A percentile compares a stretch with the other conserved stretches of the same genome.
phyloP scores from a whole-genome alignment of 192 early-diverging fungal genomes.

The Chytriomyces sp. region DNA sequence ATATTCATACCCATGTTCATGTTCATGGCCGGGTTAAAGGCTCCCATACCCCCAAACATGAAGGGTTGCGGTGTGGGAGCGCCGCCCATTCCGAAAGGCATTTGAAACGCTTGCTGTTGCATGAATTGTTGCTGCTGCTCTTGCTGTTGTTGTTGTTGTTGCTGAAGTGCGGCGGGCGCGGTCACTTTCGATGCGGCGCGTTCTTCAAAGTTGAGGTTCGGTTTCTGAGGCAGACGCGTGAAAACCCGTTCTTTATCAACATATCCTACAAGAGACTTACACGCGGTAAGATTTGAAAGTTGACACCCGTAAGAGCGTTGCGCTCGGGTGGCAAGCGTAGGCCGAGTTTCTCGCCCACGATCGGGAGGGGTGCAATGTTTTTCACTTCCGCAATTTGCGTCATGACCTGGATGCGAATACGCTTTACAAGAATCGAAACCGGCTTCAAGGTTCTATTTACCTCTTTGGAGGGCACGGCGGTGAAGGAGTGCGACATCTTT shows the following conservation, averaged over 20 bases:
- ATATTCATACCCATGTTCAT: constrained; percentile 26
- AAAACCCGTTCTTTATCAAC: background rate
- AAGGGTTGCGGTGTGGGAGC: constrained; percentile 5
- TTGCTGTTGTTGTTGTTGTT: constrained; percentile 7
- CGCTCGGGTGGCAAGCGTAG: constrained; percentile 59
- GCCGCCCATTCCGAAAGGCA: background rate
- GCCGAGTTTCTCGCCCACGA: constrained; percentile 56
- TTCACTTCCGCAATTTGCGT: constrained; percentile 47
- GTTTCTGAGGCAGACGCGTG: background rate
- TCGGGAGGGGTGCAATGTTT: constrained; percentile 54
- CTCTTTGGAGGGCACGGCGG: constrained; percentile 85
- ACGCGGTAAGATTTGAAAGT: constrained; percentile 50
- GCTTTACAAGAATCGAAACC: background rate
- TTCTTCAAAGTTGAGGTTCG: constrained; percentile 8
- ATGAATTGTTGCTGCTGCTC: constrained; percentile 5
- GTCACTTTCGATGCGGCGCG: background rate
- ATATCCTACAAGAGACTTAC: background rate
- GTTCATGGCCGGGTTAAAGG: background rate
- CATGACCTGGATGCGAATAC: constrained; percentile 24
- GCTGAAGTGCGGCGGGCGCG: background rate
- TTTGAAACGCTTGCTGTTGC: background rate
- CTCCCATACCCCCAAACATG: constrained; percentile 16
- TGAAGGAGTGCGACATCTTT: constrained; percentile 88
- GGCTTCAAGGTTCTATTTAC: no score
- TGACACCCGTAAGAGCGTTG: constrained; percentile 49